Conservation (phyloP, 371 early-diverging fungal genomes). For the Rhizopus arrhizus region DNA sequence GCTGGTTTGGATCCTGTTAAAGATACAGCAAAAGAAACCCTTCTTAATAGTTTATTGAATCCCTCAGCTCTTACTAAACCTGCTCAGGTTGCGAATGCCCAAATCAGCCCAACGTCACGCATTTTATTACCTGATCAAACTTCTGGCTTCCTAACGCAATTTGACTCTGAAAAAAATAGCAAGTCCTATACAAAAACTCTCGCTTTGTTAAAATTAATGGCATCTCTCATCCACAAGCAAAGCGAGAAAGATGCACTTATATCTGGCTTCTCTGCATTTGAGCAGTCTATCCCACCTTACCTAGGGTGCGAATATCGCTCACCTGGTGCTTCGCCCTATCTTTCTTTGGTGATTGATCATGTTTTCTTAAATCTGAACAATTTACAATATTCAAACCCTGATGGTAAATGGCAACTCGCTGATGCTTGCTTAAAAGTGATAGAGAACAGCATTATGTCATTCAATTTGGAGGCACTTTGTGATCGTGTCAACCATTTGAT, state of each 20-base stretch:
- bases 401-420: slow-evolving; percentile 75
- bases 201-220: slow-evolving; percentile 73
- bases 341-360: slow-evolving; percentile 76
- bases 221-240: slow-evolving; percentile 69
- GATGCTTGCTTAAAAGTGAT: slow-evolving; percentile 68
- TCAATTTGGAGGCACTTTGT: slow-evolving; percentile 58
- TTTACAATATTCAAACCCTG: slow-evolving; percentile 62
- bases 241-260: slow-evolving; percentile 31
- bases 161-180: slow-evolving; percentile 42
- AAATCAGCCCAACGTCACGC: background rate
- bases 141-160: slow-evolving; percentile 22
- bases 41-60: background rate
- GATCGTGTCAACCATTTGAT: slow-evolving; percentile 6
- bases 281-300: slow-evolving; percentile 57
- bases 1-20: background rate
- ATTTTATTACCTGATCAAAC: slow-evolving; percentile 18
- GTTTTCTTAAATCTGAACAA: slow-evolving; percentile 73
- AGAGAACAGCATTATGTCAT: slow-evolving; percentile 72
- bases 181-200: slow-evolving; percentile 82
- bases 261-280: slow-evolving; percentile 32
- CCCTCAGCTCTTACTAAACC: background rate
- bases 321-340: slow-evolving; percentile 80
- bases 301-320: slow-evolving; percentile 65
- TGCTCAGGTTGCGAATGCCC: background rate
- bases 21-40: background rate